Percentiles rank a stretch among this genome's conserved stretches.
Conservation (phyloP, 2,329 filamentous ascomycete genomes). For the Fonsecaea pedrosoi region DNA sequence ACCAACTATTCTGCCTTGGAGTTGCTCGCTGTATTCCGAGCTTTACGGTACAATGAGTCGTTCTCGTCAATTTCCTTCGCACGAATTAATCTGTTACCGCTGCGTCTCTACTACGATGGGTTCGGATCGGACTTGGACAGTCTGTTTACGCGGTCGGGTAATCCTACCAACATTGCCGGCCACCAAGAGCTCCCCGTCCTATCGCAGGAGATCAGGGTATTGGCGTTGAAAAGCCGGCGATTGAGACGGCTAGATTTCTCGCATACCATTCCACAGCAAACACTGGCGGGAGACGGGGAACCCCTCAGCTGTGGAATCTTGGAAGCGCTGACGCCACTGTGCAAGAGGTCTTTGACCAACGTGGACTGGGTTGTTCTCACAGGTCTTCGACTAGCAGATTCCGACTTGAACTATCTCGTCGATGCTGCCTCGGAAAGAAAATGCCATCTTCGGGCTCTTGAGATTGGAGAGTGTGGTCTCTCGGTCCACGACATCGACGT, state of each 20-base stretch:
- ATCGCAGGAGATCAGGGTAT: conserved; percentile 71
- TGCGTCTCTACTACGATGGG: conserved; percentile 67
- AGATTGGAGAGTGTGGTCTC: conserved; percentile 67
- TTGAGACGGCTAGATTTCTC: conserved; percentile 71
- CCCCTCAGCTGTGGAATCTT: conserved; percentile 71
- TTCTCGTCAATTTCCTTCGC: conserved; percentile 73
- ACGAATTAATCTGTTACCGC: conserved; percentile 66
- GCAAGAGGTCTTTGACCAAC: conserved; percentile 70
- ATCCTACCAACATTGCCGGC: conserved; percentile 60
- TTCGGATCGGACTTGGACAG: conserved; percentile 69
- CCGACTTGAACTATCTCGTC: conserved; percentile 70
- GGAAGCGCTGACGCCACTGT: conserved; percentile 72
- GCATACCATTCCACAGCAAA: conserved; percentile 48
- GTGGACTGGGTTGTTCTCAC: conserved; percentile 74
- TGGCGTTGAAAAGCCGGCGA: conserved; percentile 70
- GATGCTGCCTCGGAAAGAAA: conserved; percentile 70
- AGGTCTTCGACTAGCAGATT: conserved; percentile 72
- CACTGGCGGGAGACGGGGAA: conserved; percentile 47
- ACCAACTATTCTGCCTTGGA: conserved; percentile 65
- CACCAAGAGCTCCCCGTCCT: conserved; percentile 64
- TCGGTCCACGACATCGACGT: conserved; percentile 61
- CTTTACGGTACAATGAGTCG: conserved; percentile 73
- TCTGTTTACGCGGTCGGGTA: conserved; percentile 65
- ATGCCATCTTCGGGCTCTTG: conserved; percentile 71
- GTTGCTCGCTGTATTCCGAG: conserved; percentile 72